phyloP scores from a whole-genome alignment of 495 filamentous ascomycete species.

The Aspergillus affinis region DNA sequence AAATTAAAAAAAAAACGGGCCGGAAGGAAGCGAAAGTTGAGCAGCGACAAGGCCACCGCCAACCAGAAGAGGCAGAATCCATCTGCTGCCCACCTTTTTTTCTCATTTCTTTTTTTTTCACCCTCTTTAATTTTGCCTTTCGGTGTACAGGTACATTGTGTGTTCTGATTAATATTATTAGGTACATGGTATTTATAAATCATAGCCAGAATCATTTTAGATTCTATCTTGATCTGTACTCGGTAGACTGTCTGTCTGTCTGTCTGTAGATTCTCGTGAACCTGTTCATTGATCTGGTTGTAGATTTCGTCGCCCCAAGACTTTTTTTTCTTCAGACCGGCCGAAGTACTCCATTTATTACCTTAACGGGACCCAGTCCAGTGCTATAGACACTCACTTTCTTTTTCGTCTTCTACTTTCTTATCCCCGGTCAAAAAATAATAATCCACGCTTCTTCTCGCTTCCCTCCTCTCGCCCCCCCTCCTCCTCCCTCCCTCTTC shows the following conservation, averaged over 20 bases:
- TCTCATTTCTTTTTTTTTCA: conserved; percentile 8
- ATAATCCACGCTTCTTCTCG: conserved; percentile 19
- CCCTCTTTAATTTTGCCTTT: background rate
- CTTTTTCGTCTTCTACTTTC: conserved; percentile 15
- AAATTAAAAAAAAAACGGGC: conserved; percentile 20
- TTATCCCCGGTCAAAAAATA: conserved; percentile 25
- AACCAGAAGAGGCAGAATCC: conserved; percentile 16
- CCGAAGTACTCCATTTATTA: background rate
- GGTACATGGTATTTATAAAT: no score
- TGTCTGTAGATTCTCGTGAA: no score
- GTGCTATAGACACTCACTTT: conserved; percentile 7
- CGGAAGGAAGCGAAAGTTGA: conserved; percentile 27
- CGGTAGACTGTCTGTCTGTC: no score
- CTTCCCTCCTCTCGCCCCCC: conserved; percentile 13
- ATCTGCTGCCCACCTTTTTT: conserved; percentile 20
- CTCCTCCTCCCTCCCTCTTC: conserved; percentile 5
- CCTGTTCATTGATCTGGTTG: no score
- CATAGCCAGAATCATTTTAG: no score
- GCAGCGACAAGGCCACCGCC: conserved; percentile 7
- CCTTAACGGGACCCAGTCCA: conserved; percentile 1
- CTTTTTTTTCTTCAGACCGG: no score
- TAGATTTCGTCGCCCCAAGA: no score
- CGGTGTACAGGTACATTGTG: background rate
- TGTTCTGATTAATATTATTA: no score
- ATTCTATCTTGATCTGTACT: no score